Percentiles rank a stretch among this genome's conserved stretches.
Conservation (phyloP, 371 early-diverging fungal genomes). For the Thermomucor indicae-seudaticae region DNA sequence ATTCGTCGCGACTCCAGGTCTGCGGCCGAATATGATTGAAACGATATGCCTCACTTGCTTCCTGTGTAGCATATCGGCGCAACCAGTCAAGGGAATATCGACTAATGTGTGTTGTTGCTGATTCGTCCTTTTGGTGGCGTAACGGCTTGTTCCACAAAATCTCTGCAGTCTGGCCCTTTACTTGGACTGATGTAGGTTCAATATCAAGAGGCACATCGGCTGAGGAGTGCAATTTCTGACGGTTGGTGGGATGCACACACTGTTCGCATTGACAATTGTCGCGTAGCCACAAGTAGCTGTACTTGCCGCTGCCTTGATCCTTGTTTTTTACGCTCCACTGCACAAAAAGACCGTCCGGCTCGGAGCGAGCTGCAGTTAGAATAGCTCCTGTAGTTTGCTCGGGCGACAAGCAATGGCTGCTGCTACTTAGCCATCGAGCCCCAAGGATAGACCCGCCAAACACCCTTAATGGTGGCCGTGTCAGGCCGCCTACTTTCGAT, state of each 20-base stretch:
- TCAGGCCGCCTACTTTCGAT: no score
- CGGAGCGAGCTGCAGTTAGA: no score
- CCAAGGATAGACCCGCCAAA: no score
- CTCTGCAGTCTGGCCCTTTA: slow-evolving; percentile 26
- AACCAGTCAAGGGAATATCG: slow-evolving; percentile 38
- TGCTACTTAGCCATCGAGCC: no score
- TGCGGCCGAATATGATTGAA: slow-evolving; percentile 32
- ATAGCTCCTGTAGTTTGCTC: no score
- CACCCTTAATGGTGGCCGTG: no score
- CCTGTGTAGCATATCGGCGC: slow-evolving; percentile 26
- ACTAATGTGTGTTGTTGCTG: slow-evolving; percentile 33
- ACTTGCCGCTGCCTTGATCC: slow-evolving; percentile 10
- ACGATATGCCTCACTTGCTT: slow-evolving; percentile 25
- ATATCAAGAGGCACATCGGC: slow-evolving; percentile 67
- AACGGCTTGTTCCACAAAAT: slow-evolving; percentile 42
- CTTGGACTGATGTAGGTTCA: slow-evolving; percentile 21
- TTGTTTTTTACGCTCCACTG: no score
- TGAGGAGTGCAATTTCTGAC: slow-evolving; percentile 79
- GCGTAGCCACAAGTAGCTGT: slow-evolving; percentile 73
- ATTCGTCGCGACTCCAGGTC: slow-evolving; percentile 49
- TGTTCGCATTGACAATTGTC: slow-evolving; percentile 77
- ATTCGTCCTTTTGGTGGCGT: slow-evolving; percentile 25
- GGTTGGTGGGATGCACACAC: slow-evolving; percentile 71
- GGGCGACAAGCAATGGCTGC: no score
- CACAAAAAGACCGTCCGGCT: no score